Evolutionary conservation across 164 flowering plant species (phyloP), one percentile per base, ranked within the genome.

Genomic region (Nelumbo lutea): DNA sequence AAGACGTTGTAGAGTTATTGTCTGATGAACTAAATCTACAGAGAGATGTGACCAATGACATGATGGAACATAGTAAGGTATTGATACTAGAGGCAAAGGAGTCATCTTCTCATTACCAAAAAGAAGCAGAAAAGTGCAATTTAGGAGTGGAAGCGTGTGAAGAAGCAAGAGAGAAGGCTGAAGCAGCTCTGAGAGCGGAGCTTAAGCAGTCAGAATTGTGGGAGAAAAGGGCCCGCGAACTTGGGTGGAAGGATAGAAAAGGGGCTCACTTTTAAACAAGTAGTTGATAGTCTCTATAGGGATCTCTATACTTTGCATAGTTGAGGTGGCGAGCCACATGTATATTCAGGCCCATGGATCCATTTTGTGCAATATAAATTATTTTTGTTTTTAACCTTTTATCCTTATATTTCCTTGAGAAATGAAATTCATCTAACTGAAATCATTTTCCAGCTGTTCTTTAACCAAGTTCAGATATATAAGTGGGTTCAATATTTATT

Each of bases 101-200:
- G 69, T 46, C 73, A 38, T 77, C 85, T 51, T 82, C 83, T 5
- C 85, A 81, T 14, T 88, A 83, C 73, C 87, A 79, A 71, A 88
- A 78, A 59, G 94, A 89, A 73, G 90, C 86, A 67, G 87, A 84
- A 57, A 91, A 87, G 65, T 91, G 97, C 85, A 86, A 67, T 47
- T 60, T 75, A 0, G 86, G 27, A 27, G 27, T 27, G 27, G 27
- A 27, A 27, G 27, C 27, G 27, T 27, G 48, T 7, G 7, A 46
- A 46, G 48, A 46, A 46, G 48, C 48, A 46, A 46, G 48, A 46
- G 48, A 46, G 48, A 46, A 46, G 48, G 48, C 48, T 46, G 48
- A 46, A 46, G 48, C 4, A 46, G 48, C 48, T 4, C 48, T 46
- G 5, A 46, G 4, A 46, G 48, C 48, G 4, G 48, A 46, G 48